Evolutionary conservation across 2,329 filamentous ascomycete species (phyloP), one percentile per base, ranked within the genome.

Genomic region (Cladosporium cucumerinum): DNA sequence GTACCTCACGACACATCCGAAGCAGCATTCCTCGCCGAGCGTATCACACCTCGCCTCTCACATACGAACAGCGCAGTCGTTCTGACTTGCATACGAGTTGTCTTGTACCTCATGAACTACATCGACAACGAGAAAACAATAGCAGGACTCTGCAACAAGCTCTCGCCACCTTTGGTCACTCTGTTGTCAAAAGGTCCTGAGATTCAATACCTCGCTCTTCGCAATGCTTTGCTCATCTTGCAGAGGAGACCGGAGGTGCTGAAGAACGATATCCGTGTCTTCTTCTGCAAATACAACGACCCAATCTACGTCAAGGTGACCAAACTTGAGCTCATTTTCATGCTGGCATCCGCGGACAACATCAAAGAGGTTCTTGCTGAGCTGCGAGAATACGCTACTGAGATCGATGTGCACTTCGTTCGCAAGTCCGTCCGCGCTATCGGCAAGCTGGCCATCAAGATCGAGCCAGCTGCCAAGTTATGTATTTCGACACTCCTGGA

Each of bases 261-360:
- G 62, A 87, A 93, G 68, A 98, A 97, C 78, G 95, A 99, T 77
- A 98, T 99, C 68, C 88, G 95, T 55, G 95, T 99, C 34, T 99
- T 99, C 81, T 99, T 99, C 80, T 99, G 95, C 87, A 99, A 99
- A 83, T 99, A 99, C 80, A 99, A 99, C 77, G 95, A 99, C 75
- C 95, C 95, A 0, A 99, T 99, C 69, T 99, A 98, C 77, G 95
- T 99, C 80, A 99, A 99, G 79, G 95, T 99, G 60, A 99, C 95
- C 18, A 99, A 99, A 79, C 85, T 99, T 58, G 95, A 99, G 79
- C 86, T 99, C 71, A 98, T 99, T 70, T 99, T 99, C 79, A 99
- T 98, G 95, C 85, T 99, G 66, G 95, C 95, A 8, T 97, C 87
- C 36, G 93, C 97, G 78, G 90, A 89, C 73, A 99, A 99, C 76